phyloP scores from a whole-genome alignment of 495 filamentous ascomycete genomes.

The Aspergillus heteromorphus region DNA sequence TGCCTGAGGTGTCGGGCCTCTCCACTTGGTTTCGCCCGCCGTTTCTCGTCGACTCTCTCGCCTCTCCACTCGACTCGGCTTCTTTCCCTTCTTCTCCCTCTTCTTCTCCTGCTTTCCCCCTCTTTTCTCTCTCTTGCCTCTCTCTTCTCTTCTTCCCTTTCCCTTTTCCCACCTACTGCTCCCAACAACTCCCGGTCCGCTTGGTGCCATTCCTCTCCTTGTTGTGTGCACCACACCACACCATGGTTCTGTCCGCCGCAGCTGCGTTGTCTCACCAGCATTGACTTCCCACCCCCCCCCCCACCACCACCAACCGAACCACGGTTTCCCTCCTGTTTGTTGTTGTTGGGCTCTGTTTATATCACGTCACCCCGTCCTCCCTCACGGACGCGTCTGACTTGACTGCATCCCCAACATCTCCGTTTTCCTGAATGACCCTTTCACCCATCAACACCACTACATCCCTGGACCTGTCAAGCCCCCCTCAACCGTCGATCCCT shows the following conservation, averaged over 20 bases:
- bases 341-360: slow-evolving; percentile 14
- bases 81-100: slow-evolving; percentile 5
- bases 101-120: slow-evolving; percentile 6
- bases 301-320: too few relatives aligned
- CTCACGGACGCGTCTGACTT: slow-evolving; percentile 2
- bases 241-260: slow-evolving; percentile 2
- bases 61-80: slow-evolving; percentile 10
- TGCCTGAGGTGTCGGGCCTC: slow-evolving; percentile 13
- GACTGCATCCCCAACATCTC: not conserved
- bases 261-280: slow-evolving; percentile 4
- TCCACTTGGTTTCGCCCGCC: slow-evolving; percentile 1
- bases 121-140: slow-evolving; percentile 3
- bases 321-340: not conserved
- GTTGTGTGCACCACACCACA: too few relatives aligned
- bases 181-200: not conserved
- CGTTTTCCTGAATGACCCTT: not conserved
- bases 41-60: slow-evolving; percentile 1
- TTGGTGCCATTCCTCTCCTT: slow-evolving; percentile 9
- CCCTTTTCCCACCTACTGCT: not conserved
- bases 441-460: not conserved
- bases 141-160: slow-evolving; percentile 2
- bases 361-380: slow-evolving; percentile 16
- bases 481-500: slow-evolving; percentile 1
- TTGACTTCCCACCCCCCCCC: slow-evolving; percentile 6
- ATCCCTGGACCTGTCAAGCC: not conserved